Evolutionary conservation across 2,329 filamentous ascomycete genomes (phyloP), one percentile per base, ranked within the genome.

Genomic region (Claviceps digitariae): DNA sequence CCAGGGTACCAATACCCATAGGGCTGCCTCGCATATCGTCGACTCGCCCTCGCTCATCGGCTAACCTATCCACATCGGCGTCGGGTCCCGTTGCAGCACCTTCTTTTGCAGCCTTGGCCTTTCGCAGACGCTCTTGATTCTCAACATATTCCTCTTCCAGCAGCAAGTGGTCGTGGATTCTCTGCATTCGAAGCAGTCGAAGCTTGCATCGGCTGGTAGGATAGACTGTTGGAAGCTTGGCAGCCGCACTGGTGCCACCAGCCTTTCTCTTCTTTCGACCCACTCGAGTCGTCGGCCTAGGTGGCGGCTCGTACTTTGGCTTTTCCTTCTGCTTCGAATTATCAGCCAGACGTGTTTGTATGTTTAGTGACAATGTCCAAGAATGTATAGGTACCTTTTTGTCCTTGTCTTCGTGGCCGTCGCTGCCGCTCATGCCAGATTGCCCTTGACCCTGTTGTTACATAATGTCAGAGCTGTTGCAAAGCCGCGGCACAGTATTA

Each of bases 241-340:
- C 89, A 20, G 93, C 88, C 51, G 93, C 90, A 70, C 91, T 96
- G 58, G 89, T 90, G 52, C 93, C 93, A 56, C 86, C 90, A 50
- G 83, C 81, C 84, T 88, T 96, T 80, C 90, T 91, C 87, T 98
- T 98, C 86, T 94, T 96, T 66, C 91, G 88, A 57, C 93, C 93
- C 68, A 98, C 86, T 69, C 93, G 88, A 60, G 93, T 97, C 57
- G 93, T 98, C 58, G 93, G 93, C 66, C 91, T 86, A 71, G 93
- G 93, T 62, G 93, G 93, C 59, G 93, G 93, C 73, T 98, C 93
- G 78, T 98, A 98, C 86, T 95, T 97, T 68, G 93, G 93, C 84
- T 98, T 98, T 58, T 98, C 91, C 81, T 98, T 97, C 91, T 95
- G 65, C 62, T 56, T 36, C 40, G 27, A 29, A 55, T 2, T 52